phyloP scores from a whole-genome alignment of 768 basidiomycete species.

The Cystoderma amianthinum region DNA sequence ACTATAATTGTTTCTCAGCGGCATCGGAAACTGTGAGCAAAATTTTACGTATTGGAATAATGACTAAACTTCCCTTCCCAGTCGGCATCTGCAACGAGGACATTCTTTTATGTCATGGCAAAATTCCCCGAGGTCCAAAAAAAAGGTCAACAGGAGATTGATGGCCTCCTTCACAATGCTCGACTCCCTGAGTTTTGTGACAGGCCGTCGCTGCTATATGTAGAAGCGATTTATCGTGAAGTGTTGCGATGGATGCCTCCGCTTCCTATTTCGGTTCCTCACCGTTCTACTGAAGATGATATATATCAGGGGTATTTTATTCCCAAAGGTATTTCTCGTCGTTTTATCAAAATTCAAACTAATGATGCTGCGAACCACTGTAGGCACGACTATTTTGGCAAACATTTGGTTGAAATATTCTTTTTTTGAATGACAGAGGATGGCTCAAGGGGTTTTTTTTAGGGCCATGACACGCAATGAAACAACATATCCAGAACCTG shows the following conservation, averaged over 20 bases:
- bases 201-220: slow-evolving; percentile 17
- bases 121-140: slow-evolving; percentile 20
- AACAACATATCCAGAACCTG: slow-evolving; percentile 21
- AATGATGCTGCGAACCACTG: not conserved
- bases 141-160: slow-evolving; percentile 27
- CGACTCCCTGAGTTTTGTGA: slow-evolving; percentile 22
- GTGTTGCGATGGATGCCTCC: slow-evolving; percentile 12
- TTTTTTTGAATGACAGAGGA: not conserved
- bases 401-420: not conserved
- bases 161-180: slow-evolving; percentile 19
- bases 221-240: slow-evolving; percentile 14
- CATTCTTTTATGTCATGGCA: slow-evolving; percentile 22
- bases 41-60: too few relatives aligned
- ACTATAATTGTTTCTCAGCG: too few relatives aligned
- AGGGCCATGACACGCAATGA: slow-evolving; percentile 25
- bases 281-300: slow-evolving; percentile 15
- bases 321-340: slow-evolving; percentile 16
- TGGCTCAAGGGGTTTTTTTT: not conserved
- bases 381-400: not conserved
- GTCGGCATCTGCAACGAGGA: slow-evolving; percentile 8
- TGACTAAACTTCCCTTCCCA: too few relatives aligned
- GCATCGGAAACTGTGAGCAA: slow-evolving; percentile 10
- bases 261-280: slow-evolving; percentile 13
- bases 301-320: slow-evolving; percentile 18
- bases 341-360: not conserved